These are phyloP conservation scores for Odonthalia washingtoniensis DNA, from an alignment of 31 red algal genomes.

Conservation along the genomic window DNA sequence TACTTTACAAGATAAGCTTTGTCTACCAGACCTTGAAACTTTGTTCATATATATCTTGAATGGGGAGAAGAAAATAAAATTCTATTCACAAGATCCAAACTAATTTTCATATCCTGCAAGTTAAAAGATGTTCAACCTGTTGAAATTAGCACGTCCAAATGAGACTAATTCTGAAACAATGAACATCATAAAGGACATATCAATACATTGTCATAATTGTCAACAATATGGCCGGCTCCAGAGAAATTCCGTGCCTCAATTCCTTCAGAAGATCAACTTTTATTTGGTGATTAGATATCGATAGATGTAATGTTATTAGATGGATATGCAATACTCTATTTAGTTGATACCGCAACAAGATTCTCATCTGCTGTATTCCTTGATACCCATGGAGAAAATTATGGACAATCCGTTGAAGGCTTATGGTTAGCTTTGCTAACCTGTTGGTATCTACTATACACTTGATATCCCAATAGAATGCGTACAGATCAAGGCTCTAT, in stretches of 20 bases:
- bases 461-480: background rate
- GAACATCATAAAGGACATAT: background rate
- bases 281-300: background rate
- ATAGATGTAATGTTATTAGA: background rate
- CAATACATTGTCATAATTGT: background rate
- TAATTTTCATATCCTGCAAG: background rate
- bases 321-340: background rate
- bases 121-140: background rate
- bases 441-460: constrained; percentile 22
- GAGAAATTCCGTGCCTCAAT: background rate
- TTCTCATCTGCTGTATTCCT: background rate
- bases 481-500: constrained; percentile 30
- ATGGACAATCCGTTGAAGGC: background rate
- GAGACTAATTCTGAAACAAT: background rate
- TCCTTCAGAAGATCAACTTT: background rate
- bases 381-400: background rate
- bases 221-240: background rate
- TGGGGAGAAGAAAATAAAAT: background rate
- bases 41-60: background rate
- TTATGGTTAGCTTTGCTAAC: background rate
- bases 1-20: background rate
- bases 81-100: background rate
- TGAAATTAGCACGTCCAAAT: background rate
- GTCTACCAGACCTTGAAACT: background rate
- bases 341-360: background rate